Evolutionary conservation across 768 basidiomycete species (phyloP), one percentile per base, ranked within the genome.

Genomic region (Lactarius pseudohatsudake): DNA sequence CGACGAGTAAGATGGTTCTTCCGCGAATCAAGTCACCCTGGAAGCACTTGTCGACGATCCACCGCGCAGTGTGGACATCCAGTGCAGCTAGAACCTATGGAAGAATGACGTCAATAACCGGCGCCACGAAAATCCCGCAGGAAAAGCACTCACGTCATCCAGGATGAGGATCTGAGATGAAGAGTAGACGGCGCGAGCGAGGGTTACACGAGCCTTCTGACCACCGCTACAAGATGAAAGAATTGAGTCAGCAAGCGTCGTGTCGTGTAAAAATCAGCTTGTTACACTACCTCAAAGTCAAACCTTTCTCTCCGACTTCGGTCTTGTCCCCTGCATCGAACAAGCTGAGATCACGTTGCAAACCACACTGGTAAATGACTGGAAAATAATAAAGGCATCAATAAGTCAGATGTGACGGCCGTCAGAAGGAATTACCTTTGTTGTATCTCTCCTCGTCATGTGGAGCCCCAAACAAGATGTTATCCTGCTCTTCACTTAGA

Each of bases 121-220:
- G 16, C n/a, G n/a, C n/a, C n/a, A 10, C 10, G 30, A 7, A 5
- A 50, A 47, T 20, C 15, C 7, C 22, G 15, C 10, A 10, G 22
- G 15, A 3, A 15, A 47, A 54, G 41, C 9, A 15, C 73, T 55
- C n/a, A 91, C 84, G 71, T 92, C 91, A 71, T 94, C 91, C 50
- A 92, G 76, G 13, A 94, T 75, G 8, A 94, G 72, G 20, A 86
- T 84, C 30, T 84, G 74, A 0, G 90, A 86, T 20, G 75, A 75
- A 2, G 83, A 84, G 73, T 88, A 88, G 1, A 87, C 76, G 0
- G 86, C 85, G 9, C 86, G 78, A 3, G 86, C 86, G 28, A 86
- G 76, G 1, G 83, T 84, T 47, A 88, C 75, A 36, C 86, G 73
- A 73, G 79, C 85, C 79, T 88, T 85, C 72, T 86, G 85, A 40